phyloP scores from a whole-genome alignment of 139 green algal species.

The Micractinium sp. region DNA sequence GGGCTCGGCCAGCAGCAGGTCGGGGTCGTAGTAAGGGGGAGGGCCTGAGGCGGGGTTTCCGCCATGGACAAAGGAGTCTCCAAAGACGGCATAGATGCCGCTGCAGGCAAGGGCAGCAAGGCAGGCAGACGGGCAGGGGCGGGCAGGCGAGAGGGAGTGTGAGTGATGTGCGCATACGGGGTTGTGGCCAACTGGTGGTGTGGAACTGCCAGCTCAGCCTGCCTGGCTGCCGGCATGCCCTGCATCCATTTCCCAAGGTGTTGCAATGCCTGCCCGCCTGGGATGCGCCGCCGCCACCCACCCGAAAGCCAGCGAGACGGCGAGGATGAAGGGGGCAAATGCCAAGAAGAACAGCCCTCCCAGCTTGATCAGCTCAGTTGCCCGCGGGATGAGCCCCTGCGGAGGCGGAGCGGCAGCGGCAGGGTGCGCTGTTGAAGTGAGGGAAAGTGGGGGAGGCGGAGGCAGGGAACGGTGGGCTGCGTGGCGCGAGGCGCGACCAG shows the following conservation, averaged over 20 bases:
- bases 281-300: too few species aligned
- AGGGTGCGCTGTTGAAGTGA: background rate
- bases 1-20: slow-evolving; percentile 69
- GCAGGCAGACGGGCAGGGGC: background rate
- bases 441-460: too few species aligned
- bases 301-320: slow-evolving; percentile 50
- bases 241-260: too few species aligned
- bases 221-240: background rate
- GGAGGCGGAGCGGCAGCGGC: background rate
- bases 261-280: too few species aligned
- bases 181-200: too few species aligned
- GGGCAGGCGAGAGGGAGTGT: background rate
- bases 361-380: slow-evolving; percentile 69
- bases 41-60: slow-evolving; percentile 37
- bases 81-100: slow-evolving; percentile 53
- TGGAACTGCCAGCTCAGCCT: too few species aligned
- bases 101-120: background rate
- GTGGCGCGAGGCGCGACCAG: background rate
- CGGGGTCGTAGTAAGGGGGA: slow-evolving; percentile 69
- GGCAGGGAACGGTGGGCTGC: too few species aligned
- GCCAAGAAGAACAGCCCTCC: slow-evolving; percentile 75
- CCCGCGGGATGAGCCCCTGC: slow-evolving; percentile 75
- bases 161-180: background rate
- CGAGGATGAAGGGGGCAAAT: slow-evolving; percentile 80
- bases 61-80: slow-evolving; percentile 69